Base-by-base conservation (phyloP, 768 basidiomycete genomes). In the Tricholoma sp. region DNA sequence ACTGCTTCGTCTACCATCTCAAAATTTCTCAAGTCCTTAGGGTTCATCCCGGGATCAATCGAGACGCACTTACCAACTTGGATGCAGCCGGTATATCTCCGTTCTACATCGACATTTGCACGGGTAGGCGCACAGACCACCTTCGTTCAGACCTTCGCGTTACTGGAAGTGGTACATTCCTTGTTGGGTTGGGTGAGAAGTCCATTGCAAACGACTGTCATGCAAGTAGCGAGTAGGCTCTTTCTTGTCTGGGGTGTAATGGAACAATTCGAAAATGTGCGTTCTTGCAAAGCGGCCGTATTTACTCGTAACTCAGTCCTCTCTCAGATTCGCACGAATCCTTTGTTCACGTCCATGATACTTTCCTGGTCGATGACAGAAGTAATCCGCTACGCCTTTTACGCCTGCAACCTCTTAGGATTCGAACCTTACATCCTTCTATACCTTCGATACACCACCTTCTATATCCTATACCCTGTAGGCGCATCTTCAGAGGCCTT, bases 321-420 rank as follows among this genome's bases (percentile, higher is more conserved):
- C 24, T 19, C 18, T 7, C 57, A 89, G 84, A 79, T 89, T 24
- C 88, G 83, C 61, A 67, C 76, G 3, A 86, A 83, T 66, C 91
- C 97, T 3, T 67, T 94, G 24, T 98, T 91, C 75, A 82, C 91
- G 5, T 85, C 88, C 51, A 96, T 98, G 93, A 81, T 98, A 54
- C 72, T 96, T 59, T 89, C 95, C 0, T 98, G 97, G 97, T 88
- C 91, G 0, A 59, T 86, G 52, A 91, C 94, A 14, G 97, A 99
- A 72, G 83, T 95, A 49, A 84, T 95, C 56, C 91, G 97, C 29
- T 98, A 98, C 73, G 68, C 83, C 8, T 96, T 88, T 78, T 99
- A 98, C 70, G 86, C 88, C 1, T 74, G 78, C 64, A 77, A 75
- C 43, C 79, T 96, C 4, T 59, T 90, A 41, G 82, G 83, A 5